phyloP scores from a whole-genome alignment of 805 yeast species.

The Candida ficus region DNA sequence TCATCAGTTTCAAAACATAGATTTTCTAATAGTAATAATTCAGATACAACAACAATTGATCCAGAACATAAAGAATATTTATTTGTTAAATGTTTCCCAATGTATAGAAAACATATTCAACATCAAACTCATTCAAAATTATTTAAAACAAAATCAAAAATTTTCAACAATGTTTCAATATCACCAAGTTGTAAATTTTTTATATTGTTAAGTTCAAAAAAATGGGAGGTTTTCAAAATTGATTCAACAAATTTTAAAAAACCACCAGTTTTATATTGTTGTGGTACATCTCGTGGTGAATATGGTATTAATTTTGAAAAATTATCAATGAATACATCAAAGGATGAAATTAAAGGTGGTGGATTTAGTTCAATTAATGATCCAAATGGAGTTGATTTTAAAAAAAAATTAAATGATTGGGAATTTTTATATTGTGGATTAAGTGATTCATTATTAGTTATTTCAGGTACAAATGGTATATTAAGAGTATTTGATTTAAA shows the following conservation, averaged over 20 bases:
- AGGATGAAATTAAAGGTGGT: slow-evolving; percentile 16
- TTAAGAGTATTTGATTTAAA: slow-evolving; percentile 59
- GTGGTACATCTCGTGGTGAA: slow-evolving; percentile 68
- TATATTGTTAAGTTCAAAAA: slow-evolving; percentile 59
- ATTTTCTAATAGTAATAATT: neutral
- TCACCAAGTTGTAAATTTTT: slow-evolving; percentile 62
- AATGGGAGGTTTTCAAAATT: slow-evolving; percentile 70
- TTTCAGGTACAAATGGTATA: slow-evolving; percentile 68
- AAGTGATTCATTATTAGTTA: slow-evolving; percentile 51
- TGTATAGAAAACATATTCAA: slow-evolving; percentile 58
- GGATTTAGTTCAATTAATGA: slow-evolving; percentile 8
- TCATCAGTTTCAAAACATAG: neutral
- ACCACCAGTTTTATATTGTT: slow-evolving; percentile 54
- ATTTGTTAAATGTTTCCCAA: slow-evolving; percentile 79
- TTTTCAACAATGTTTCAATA: slow-evolving; percentile 51
- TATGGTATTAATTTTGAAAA: slow-evolving; percentile 48
- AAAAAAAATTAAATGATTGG: slow-evolving; percentile 41
- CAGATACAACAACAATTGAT: slow-evolving; percentile 5
- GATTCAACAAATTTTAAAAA: slow-evolving; percentile 30
- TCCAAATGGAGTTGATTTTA: slow-evolving; percentile 15
- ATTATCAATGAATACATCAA: slow-evolving; percentile 23
- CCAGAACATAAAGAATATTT: slow-evolving; percentile 50
- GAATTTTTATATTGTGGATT: slow-evolving; percentile 56
- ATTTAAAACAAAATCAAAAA: slow-evolving; percentile 41
- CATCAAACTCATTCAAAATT: slow-evolving; percentile 48